Conservation (phyloP, 2,329 filamentous ascomycete genomes). For the Penicillium sp. region DNA sequence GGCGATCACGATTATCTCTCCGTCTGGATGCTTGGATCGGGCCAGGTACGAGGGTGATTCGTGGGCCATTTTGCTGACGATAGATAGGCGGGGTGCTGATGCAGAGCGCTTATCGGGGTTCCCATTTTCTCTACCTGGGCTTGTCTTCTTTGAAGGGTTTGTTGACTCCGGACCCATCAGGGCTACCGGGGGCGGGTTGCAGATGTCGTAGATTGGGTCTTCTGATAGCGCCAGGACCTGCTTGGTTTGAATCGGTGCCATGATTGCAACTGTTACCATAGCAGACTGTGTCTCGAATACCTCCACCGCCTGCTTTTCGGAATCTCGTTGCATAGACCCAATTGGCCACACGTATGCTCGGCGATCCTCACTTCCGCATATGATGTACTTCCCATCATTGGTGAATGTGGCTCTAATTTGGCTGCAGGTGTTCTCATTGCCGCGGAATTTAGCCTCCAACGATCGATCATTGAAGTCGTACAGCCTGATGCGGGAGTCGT, state of each 20-base stretch:
- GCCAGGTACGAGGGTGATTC: conserved; percentile 76
- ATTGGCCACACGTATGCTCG: conserved; percentile 88
- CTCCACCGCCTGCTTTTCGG: conserved; percentile 80
- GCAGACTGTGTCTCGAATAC: conserved; percentile 87
- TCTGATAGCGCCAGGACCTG: conserved; percentile 76
- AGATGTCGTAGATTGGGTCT: conserved; percentile 93
- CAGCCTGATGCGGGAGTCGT: conserved; percentile 86
- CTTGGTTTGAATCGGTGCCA: conserved; percentile 77
- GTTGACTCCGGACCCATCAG: conserved; percentile 69
- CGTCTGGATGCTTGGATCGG: conserved; percentile 71
- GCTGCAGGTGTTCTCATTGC: conserved; percentile 83
- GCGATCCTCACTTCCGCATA: conserved; percentile 89
- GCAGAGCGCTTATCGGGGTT: conserved; percentile 29
- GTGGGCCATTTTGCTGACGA: conserved; percentile 51
- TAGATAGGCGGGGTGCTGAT: conserved; percentile 35
- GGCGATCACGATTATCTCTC: conserved; percentile 89
- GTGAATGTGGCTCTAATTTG: conserved; percentile 90
- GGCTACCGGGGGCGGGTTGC: conserved; percentile 88
- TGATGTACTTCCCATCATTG: conserved; percentile 80
- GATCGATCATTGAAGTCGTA: conserved; percentile 85
- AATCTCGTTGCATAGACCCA: conserved; percentile 61
- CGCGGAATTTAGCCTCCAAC: conserved; percentile 85
- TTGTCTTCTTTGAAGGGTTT: conserved; percentile 52
- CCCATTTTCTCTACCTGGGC: conserved; percentile 16
- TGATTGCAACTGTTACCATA: conserved; percentile 83